Base-by-base conservation (phyloP, 768 basidiomycete genomes). In the Pisolithus albus region DNA sequence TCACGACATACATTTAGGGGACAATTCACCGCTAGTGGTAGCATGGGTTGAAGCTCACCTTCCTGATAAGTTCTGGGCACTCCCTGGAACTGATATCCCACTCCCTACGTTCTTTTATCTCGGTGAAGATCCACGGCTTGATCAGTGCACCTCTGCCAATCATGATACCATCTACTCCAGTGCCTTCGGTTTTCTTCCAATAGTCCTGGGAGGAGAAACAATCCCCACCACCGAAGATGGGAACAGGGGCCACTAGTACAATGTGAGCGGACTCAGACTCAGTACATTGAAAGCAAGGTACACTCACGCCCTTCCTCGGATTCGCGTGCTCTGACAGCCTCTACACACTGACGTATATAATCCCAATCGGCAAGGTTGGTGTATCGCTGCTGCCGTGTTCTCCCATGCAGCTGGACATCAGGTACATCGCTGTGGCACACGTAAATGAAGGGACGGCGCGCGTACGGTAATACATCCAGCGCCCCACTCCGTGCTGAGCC, bases 181-280 rank as follows among this genome's bases (percentile, higher is more conserved):
- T 83, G n/a, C 72, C 65, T 41, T 91, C 83, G 28, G 93, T 77
- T 42, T 80, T 80, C 15, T 79, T 69, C 81, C 87, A 88, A 66
- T 94, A 94, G 52, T 81, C 85, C 52, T 86, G 74, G 5, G 88
- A 82, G 3, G 92, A 94, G 72, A 88, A 99, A 57, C 87, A 89
- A 64, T 99, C 96, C 0, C 96, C 96, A 24, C 92, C 92, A 7
- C 96, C 96, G 56, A 97, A 95, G 42, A 99, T 93, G 0, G 94
- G 94, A n/a, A 97, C 76, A 0, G 87, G 79, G 0, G 84, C 76
- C 13, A 94, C 88, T 89, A 56, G 45, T 5, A 9, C 47, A n/a
- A 48, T 9, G 43, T 49, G 19, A 52, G 40, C 51, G 24, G 9
- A 48, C 5, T n/a, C n/a, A n/a, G n/a, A n/a, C n/a, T 28, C n/a